Evolutionary conservation across 2,329 filamentous ascomycete genomes (phyloP).

Genomic region (Orbilia javanica): DNA sequence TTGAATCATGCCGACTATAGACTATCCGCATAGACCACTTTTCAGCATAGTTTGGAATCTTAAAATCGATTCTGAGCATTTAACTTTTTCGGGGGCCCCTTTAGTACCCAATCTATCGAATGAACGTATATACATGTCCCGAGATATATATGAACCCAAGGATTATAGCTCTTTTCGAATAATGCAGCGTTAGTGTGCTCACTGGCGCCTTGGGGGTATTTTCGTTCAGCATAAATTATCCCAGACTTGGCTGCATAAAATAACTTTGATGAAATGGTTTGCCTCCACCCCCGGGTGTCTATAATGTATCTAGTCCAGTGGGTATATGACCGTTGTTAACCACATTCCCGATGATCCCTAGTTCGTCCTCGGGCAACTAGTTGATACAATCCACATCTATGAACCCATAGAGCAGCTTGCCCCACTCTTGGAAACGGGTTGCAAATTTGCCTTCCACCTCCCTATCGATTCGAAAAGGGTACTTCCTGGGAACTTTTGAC

Average conservation of each 20-base stretch:
- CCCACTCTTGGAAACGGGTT: slow-evolving; percentile 12
- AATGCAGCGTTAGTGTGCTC: not conserved
- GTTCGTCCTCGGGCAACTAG: not conserved
- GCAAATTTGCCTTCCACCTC: slow-evolving; percentile 19
- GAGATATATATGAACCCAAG: not conserved
- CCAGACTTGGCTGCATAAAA: not conserved
- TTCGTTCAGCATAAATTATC: not conserved
- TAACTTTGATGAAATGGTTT: not conserved
- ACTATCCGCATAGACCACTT: not conserved
- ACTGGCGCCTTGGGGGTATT: not conserved
- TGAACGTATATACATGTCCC: not conserved
- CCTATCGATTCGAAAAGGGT: slow-evolving; percentile 3
- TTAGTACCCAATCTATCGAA: not conserved
- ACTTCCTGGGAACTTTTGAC: not conserved
- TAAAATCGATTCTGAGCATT: not conserved
- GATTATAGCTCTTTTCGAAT: not conserved
- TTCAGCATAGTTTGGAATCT: no score
- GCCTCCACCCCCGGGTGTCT: not conserved
- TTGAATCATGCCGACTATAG: not conserved
- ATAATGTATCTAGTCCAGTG: not conserved
- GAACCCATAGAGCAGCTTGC: not conserved
- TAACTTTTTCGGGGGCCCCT: not conserved
- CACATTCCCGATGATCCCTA: not conserved
- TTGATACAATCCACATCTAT: not conserved
- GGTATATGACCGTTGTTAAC: not conserved